A percentile compares a stretch with the other conserved stretches of the same genome.
Conservation (phyloP, 2,329 filamentous ascomycete species). For the Ophiostoma ulmi region DNA sequence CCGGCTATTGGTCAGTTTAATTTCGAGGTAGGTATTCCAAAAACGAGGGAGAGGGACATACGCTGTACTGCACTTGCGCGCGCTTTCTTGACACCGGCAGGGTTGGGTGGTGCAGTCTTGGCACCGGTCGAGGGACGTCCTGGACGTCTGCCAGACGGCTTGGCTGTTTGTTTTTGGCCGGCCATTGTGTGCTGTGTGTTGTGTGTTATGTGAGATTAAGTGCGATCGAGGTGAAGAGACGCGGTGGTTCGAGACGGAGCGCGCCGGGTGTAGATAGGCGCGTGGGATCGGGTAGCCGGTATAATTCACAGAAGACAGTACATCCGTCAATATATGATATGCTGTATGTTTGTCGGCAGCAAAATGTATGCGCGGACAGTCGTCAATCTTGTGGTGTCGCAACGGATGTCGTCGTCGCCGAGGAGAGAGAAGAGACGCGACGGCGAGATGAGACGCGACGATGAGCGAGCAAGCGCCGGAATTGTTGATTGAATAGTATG, state of each 20-base stretch:
- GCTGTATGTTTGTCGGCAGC: background rate
- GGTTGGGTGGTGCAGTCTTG: background rate
- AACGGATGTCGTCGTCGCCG: background rate
- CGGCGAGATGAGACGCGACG: background rate
- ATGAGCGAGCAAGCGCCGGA: background rate
- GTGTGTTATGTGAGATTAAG: background rate
- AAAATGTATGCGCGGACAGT: background rate
- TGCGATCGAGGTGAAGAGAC: background rate
- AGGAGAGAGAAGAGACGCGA: background rate
- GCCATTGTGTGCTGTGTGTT: constrained; percentile 16
- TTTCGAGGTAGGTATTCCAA: no score
- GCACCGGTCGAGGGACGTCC: constrained; percentile 17
- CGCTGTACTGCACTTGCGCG: constrained; percentile 11
- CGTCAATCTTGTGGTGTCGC: background rate
- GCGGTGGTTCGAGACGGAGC: background rate
- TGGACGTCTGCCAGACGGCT: constrained; percentile 14
- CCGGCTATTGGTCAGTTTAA: constrained; percentile 50
- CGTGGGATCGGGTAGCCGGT: background rate
- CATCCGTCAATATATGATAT: background rate
- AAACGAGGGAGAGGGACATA: constrained; percentile 1
- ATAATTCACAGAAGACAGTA: background rate
- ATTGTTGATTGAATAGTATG: background rate
- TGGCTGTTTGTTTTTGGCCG: constrained; percentile 12
- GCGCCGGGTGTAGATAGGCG: background rate
- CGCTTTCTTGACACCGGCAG: constrained; percentile 13